Evolutionary conservation across 2,329 filamentous ascomycete species (phyloP).

Genomic region (Gliomastix tumulicola): DNA sequence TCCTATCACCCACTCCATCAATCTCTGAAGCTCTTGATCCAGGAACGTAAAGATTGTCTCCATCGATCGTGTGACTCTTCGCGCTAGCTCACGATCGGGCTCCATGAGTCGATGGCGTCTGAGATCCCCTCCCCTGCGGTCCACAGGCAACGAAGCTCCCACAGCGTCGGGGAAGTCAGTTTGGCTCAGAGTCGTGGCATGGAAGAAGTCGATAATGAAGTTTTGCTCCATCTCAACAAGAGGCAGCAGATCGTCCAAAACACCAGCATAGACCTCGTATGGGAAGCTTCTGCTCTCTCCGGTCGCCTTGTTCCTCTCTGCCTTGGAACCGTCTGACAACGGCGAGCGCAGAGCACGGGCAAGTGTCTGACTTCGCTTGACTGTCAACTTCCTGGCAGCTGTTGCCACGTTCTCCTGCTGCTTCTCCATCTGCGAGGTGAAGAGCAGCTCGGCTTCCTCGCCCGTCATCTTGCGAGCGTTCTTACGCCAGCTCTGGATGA

Average conservation of each 20-base stretch:
- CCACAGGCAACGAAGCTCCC: constrained; percentile 54
- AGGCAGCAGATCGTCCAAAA: constrained; percentile 74
- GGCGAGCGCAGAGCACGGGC: constrained; percentile 66
- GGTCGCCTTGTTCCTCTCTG: constrained; percentile 45
- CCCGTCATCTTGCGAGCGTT: constrained; percentile 67
- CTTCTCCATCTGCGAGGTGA: constrained; percentile 77
- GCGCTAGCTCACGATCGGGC: constrained; percentile 80
- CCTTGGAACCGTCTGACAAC: constrained; percentile 50
- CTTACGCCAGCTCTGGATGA: constrained; percentile 71
- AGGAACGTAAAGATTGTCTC: constrained; percentile 82
- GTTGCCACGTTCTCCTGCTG: constrained; percentile 68
- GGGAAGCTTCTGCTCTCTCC: constrained; percentile 62
- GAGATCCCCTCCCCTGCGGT: constrained; percentile 66
- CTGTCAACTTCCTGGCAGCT: constrained; percentile 82
- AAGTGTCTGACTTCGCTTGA: constrained; percentile 86
- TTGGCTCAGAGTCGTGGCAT: constrained; percentile 77
- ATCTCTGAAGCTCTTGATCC: constrained; percentile 66
- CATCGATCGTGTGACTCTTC: constrained; percentile 79
- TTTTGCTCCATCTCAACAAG: constrained; percentile 92
- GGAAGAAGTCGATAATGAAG: constrained; percentile 95
- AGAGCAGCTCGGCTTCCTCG: constrained; percentile 79
- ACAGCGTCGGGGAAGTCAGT: constrained; percentile 81
- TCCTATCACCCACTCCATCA: constrained; percentile 78
- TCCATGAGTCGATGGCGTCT: constrained; percentile 74
- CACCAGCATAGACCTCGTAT: constrained; percentile 74